Evolutionary conservation across 179 eudicot genomes (phyloP), one percentile per base, ranked within the genome.

Genomic region (Patellifolia procumbens): DNA sequence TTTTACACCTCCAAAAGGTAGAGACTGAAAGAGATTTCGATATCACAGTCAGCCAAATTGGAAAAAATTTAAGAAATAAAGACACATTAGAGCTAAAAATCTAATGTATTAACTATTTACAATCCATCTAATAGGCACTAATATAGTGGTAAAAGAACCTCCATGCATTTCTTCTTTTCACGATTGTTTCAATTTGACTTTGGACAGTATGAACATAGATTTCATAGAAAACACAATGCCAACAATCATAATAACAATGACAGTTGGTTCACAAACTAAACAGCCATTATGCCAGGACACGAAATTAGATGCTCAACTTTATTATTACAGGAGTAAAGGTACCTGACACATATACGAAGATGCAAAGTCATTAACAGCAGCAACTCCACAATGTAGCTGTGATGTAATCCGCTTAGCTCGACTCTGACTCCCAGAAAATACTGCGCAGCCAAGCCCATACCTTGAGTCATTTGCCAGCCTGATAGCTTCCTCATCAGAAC

Each of bases 391-490:
- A 26, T 85, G 87, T 79, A 95, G 76, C 81, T 93, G 92, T 13
- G 95, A 89, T 73, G 91, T 96, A 80, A 95, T 93, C 56, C 65
- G 77, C 79, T 29, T 95, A 69, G 99, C 98, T 77, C 96, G 90
- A 35, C 81, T 82, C 82, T 95, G 95, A 72, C 85, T 93, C 62
- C 98, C 96, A 78, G 97, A 95, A 75, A 95, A 95, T 29, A 95
- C 98, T 62, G 99, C 98, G 78, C 99, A 95, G 19, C 99, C 99
- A 81, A 93, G 99, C 74, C 99, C 99, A 83, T 91, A 95, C 81
- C 84, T 89, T n/a, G 99, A 95, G 83, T 95, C 99, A 86, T 95
- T 95, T 71, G 99, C 99, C 72, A 95, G 93, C 76, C 74, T 87
- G 56, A 95, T 65, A 49, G 79, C 99, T 86, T 95, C 99, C 80